A percentile compares a stretch with the other conserved stretches of the same genome.
These are phyloP conservation scores for Backusella circina DNA, from an alignment of 192 early-diverging fungal species.

Conservation along the genomic window DNA sequence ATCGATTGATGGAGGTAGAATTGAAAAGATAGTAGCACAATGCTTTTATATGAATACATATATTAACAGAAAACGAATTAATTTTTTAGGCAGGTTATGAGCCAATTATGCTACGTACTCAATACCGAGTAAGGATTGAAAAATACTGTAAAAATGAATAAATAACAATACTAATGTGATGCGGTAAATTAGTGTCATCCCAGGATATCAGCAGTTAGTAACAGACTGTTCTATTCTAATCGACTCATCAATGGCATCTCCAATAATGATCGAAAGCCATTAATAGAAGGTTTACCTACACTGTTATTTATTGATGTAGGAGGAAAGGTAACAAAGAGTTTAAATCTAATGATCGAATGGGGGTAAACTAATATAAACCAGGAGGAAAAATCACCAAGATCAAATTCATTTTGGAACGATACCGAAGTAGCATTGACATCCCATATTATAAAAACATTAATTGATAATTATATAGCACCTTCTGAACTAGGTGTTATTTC, in stretches of 20 bases:
- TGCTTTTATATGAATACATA: background rate
- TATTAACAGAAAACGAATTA: background rate
- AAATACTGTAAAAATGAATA: background rate
- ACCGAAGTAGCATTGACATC: slow-evolving; percentile 47
- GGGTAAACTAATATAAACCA: background rate
- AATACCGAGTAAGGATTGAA: slow-evolving; percentile 54
- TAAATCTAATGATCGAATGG: no score
- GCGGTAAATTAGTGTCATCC: slow-evolving; percentile 54
- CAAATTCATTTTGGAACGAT: slow-evolving; percentile 56
- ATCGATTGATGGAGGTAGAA: slow-evolving; percentile 59
- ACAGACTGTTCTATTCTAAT: slow-evolving; percentile 58
- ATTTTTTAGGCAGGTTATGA: slow-evolving; percentile 33
- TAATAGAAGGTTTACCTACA: slow-evolving; percentile 49
- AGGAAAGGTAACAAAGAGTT: slow-evolving; percentile 35
- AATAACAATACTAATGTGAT: background rate
- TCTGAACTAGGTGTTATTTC: slow-evolving; percentile 64
- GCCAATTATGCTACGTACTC: slow-evolving; percentile 64
- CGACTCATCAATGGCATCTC: slow-evolving; percentile 44
- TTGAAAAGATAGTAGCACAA: background rate
- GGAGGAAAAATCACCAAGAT: slow-evolving; percentile 41
- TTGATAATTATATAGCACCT: slow-evolving; percentile 41
- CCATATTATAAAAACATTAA: slow-evolving; percentile 34
- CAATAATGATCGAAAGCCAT: slow-evolving; percentile 28
- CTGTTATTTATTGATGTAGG: slow-evolving; percentile 55
- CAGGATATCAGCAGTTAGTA: slow-evolving; percentile 56